Conservation (phyloP, 2,329 filamentous ascomycete species). For the Stagonosporopsis rhizophila region DNA sequence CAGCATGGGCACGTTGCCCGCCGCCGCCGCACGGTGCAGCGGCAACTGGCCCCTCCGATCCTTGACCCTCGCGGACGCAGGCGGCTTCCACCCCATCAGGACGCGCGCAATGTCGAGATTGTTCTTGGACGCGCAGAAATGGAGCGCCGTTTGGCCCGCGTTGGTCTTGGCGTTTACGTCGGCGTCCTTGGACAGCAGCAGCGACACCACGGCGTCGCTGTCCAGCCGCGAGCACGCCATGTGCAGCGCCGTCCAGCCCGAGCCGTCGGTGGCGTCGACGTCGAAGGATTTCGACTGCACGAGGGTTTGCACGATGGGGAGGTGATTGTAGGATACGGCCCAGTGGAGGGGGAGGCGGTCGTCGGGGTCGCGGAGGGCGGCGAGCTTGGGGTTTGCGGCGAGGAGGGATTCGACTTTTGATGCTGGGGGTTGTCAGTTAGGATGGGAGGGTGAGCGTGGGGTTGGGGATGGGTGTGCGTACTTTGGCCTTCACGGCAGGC, state of each 20-base stretch:
- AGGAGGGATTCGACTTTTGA: conserved; percentile 76
- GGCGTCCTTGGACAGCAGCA: conserved; percentile 73
- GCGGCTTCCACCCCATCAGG: conserved; percentile 71
- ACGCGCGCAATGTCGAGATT: conserved; percentile 82
- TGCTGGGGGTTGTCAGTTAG: conserved; percentile 60
- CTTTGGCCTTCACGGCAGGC: conserved; percentile 85
- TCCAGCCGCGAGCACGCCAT: conserved; percentile 79
- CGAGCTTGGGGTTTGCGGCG: conserved; percentile 79
- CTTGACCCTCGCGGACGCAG: conserved; percentile 77
- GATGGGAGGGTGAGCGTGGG: conserved; percentile 2
- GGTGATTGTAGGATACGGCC: conserved; percentile 84
- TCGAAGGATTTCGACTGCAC: conserved; percentile 78
- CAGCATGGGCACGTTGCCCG: conserved; percentile 87
- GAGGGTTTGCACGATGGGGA: conserved; percentile 76
- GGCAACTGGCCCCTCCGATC: conserved; percentile 90
- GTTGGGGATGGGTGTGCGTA: conserved; percentile 53
- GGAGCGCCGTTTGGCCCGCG: conserved; percentile 81
- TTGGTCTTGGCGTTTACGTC: conserved; percentile 74
- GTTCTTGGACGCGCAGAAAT: conserved; percentile 90
- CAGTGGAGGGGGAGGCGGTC: conserved; percentile 92
- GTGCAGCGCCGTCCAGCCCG: conserved; percentile 85
- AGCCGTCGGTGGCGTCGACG: conserved; percentile 80
- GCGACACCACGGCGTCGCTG: conserved; percentile 70
- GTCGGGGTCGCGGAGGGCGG: conserved; percentile 78
- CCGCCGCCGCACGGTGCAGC: conserved; percentile 88